Evolutionary conservation across 345 rosid genomes (phyloP).

Genomic region (Eucalyptus dawsonii): DNA sequence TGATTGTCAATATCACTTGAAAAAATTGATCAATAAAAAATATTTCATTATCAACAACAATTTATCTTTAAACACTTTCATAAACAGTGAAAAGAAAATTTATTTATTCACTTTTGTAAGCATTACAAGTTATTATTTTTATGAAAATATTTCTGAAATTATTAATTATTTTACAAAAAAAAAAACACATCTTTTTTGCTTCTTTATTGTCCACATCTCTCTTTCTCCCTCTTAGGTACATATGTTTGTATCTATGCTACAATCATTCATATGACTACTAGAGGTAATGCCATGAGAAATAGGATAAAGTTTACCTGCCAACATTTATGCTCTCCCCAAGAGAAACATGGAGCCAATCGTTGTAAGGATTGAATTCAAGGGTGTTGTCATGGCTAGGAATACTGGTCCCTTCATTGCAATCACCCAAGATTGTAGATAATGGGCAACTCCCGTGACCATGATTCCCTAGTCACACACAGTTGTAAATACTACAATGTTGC

Average conservation of each 20-base stretch:
- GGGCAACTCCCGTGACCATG: conserved; percentile 63
- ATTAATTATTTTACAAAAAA: not conserved
- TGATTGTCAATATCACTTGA: accelerated
- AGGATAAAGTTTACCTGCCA: conserved; percentile 40
- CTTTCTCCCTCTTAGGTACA: not conserved
- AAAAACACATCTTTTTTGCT: not conserved
- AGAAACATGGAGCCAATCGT: conserved; percentile 44
- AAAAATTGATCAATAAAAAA: not conserved
- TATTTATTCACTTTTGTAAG: not conserved
- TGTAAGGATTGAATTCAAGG: conserved; percentile 51
- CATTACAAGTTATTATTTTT: not conserved
- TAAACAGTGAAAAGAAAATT: not conserved
- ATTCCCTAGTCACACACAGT: conserved; percentile 30
- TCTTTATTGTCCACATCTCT: not conserved
- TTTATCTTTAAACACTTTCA: not conserved
- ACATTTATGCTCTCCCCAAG: conserved; percentile 44
- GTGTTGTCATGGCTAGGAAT: conserved; percentile 66
- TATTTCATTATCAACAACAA: not conserved
- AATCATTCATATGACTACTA: not conserved
- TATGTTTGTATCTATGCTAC: not conserved
- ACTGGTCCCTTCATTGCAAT: conserved; percentile 79
- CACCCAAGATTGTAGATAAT: conserved; percentile 77
- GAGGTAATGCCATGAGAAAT: not conserved
- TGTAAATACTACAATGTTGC: not conserved
- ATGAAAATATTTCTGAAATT: not conserved